Evolutionary conservation across 352 stramenopile genomes (phyloP).

Genomic region (Pythium insidiosum): DNA sequence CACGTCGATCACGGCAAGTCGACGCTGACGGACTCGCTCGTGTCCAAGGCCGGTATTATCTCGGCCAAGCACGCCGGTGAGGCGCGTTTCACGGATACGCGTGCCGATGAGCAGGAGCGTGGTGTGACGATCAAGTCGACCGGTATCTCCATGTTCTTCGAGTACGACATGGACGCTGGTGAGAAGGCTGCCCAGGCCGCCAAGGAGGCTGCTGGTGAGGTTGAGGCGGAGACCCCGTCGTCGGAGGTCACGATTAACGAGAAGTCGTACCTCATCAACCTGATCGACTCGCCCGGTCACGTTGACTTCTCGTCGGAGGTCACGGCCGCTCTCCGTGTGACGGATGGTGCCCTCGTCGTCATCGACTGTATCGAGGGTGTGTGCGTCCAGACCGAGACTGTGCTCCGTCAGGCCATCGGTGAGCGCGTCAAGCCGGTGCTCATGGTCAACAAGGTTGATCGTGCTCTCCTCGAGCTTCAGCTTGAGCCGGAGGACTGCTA

Average conservation of each 20-base stretch:
- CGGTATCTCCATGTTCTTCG: constrained; percentile 99
- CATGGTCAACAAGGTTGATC: constrained; percentile 99
- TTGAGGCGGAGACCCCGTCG: constrained; percentile 17
- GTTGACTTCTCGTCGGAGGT: constrained; percentile 99
- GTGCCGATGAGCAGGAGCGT: constrained; percentile 99
- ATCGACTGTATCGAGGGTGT: constrained; percentile 99
- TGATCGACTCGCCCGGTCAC: constrained; percentile 99
- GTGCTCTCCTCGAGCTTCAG: constrained; percentile 97
- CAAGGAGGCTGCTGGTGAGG: constrained; percentile 28
- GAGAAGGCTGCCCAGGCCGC: constrained; percentile 73
- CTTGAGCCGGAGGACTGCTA: constrained; percentile 99
- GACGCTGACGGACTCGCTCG: constrained; percentile 97
- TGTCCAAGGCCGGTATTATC: constrained; percentile 99
- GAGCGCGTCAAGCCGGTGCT: constrained; percentile 98
- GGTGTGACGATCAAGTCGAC: constrained; percentile 99
- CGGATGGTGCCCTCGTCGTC: constrained; percentile 98
- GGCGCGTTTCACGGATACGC: constrained; percentile 99
- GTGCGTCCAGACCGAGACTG: constrained; percentile 99
- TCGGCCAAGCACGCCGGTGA: constrained; percentile 97
- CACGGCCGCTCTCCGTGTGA: constrained; percentile 98
- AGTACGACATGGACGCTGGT: constrained; percentile 97
- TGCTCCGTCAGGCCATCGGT: constrained; percentile 96
- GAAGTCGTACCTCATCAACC: constrained; percentile 99
- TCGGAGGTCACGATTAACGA: constrained; percentile 89
- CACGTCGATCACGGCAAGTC: constrained; percentile 99